Base-by-base conservation (phyloP, 2,329 filamentous ascomycete species). In the Ophiognomonia clavigignenti-juglandacearum region DNA sequence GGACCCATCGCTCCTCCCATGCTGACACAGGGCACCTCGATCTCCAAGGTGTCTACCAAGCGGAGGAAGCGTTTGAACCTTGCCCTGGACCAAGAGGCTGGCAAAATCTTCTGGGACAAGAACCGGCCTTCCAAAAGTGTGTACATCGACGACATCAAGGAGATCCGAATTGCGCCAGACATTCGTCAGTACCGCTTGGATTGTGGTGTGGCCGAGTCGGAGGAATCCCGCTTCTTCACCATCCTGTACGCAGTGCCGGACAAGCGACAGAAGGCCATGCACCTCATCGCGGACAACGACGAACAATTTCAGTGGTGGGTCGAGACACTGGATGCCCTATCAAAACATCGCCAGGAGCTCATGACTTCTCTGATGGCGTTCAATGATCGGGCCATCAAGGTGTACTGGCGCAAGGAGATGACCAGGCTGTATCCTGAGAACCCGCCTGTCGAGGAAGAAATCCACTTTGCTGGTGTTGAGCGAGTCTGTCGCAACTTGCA, bases 121-220 rank as follows among this genome's bases (percentile, higher is more conserved):
- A 80, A 77, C 8, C 83, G 88, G 29, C 83, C 86, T 1, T 80
- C 82, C 20, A 97, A 96, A 64, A 83, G 82, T 44, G 86, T 98
- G 54, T 95, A 95, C 64, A 88, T 98, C 53, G 93, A 98, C 59
- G 90, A 97, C 63, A 92, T 98, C 59, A 86, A 88, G 59, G 90
- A 96, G 60, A 90, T 97, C 39, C 83, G 91, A 53, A 82, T 84
- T 27, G 90, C 88, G 16, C 78, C 79, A 11, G 88, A 97, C 61
- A 88, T 92, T 16, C 82, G 87, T 48, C 92, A 95, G 62, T 95
- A 96, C 62, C 85, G 88, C 35, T 83, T 92, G 58, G 91, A 96
- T 64, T 88, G 86, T 60, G 80, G 82, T 32, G 71, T 93, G 19
- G 70, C 83, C 1, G 78, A 84, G 43, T 71, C 79, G 6, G 78